Conservation (phyloP, 768 basidiomycete genomes). For the Suillus brevipes region DNA sequence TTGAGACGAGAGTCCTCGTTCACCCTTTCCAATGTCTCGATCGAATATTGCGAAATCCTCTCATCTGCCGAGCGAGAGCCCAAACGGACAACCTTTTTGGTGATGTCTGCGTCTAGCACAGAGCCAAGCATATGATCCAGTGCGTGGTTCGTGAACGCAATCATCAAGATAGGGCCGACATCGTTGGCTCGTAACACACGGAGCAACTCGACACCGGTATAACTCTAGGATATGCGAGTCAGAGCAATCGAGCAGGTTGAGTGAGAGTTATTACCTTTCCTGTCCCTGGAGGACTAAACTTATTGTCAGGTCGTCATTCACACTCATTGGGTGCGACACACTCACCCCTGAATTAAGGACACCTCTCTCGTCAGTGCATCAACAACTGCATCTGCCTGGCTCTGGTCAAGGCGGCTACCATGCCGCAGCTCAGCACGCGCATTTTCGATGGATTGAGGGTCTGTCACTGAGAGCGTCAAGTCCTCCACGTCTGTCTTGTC, state of each 20-base stretch:
- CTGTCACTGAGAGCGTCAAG: slow-evolving; percentile 41
- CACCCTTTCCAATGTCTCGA: slow-evolving; percentile 56
- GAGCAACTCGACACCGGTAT: slow-evolving; percentile 67
- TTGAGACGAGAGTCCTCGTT: slow-evolving; percentile 44
- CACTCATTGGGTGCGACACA: background rate
- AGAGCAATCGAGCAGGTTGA: background rate
- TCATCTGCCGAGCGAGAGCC: slow-evolving; percentile 67
- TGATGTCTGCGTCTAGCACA: slow-evolving; percentile 65
- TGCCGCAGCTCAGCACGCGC: slow-evolving; percentile 47
- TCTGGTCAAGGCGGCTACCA: slow-evolving; percentile 61
- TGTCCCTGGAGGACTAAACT: slow-evolving; percentile 68
- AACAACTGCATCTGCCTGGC: slow-evolving; percentile 71
- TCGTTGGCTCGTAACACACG: slow-evolving; percentile 59
- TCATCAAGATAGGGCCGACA: slow-evolving; percentile 54
- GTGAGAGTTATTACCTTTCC: slow-evolving; percentile 53
- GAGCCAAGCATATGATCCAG: slow-evolving; percentile 70
- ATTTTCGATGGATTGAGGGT: slow-evolving; percentile 43
- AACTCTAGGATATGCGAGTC: slow-evolving; percentile 44
- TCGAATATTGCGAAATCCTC: slow-evolving; percentile 56
- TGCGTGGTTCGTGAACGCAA: slow-evolving; percentile 78
- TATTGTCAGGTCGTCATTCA: background rate
- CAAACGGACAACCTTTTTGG: slow-evolving; percentile 61
- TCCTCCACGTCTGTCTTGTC: slow-evolving; percentile 38
- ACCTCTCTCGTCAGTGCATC: slow-evolving; percentile 60
- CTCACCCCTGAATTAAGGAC: slow-evolving; percentile 71